Percentiles rank a stretch among this genome's conserved stretches.
Evolutionary conservation across 2,329 filamentous ascomycete genomes (phyloP).

Genomic region (Alternaria metachromatica): DNA sequence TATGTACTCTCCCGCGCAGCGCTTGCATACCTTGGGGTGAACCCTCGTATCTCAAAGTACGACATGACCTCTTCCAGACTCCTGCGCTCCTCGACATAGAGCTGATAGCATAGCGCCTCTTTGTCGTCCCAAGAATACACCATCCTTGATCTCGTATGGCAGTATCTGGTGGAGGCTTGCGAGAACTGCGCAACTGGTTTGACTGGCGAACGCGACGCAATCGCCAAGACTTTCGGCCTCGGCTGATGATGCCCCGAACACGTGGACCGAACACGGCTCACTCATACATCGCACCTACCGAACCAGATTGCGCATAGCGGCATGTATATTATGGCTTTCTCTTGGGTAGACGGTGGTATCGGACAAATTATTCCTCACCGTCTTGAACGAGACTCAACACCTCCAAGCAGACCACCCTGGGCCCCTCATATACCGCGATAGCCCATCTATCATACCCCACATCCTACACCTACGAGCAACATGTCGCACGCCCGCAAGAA

Average conservation of each 20-base stretch:
- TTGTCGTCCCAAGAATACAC: slow-evolving; percentile 72
- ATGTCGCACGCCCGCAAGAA: slow-evolving; percentile 18
- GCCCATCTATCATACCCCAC: slow-evolving; percentile 10
- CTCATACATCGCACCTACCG: slow-evolving; percentile 19
- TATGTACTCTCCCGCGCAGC: slow-evolving; percentile 23
- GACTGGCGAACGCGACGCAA: not conserved
- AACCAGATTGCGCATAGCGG: slow-evolving; percentile 20
- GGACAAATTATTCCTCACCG: not conserved
- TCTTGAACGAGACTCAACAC: not conserved
- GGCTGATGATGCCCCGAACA: slow-evolving; percentile 24
- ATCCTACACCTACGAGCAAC: not conserved
- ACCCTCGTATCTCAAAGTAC: slow-evolving; percentile 67
- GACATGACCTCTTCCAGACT: slow-evolving; percentile 77
- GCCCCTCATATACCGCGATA: not conserved
- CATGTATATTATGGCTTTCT: slow-evolving; percentile 20
- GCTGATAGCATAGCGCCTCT: slow-evolving; percentile 68
- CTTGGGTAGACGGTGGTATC: not conserved
- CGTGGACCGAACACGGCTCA: slow-evolving; percentile 12
- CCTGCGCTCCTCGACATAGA: slow-evolving; percentile 79
- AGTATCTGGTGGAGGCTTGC: not conserved
- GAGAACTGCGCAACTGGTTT: slow-evolving; percentile 24
- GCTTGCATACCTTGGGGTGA: slow-evolving; percentile 69
- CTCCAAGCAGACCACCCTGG: not conserved
- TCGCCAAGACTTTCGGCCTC: slow-evolving; percentile 24
- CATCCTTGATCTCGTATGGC: slow-evolving; percentile 15